These are phyloP conservation scores for Cerioporus squamosus DNA, from an alignment of 1,284 basidiomycete genomes.

Conservation along the genomic window DNA sequence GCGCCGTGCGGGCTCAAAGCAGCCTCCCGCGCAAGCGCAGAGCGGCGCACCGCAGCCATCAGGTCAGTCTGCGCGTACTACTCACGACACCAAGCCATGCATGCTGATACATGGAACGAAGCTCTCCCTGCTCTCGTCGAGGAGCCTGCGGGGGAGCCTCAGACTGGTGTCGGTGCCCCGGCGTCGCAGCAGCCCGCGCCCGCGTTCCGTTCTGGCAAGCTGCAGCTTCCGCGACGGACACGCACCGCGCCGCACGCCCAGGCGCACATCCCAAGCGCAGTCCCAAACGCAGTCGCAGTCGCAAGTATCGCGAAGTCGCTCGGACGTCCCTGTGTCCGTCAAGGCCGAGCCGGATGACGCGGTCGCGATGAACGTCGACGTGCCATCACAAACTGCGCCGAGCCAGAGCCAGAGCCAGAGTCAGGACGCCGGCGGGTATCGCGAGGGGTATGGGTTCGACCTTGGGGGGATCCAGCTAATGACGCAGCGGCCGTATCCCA, in stretches of 20 bases:
- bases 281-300: conserved; percentile 3
- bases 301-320: neutral
- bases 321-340: conserved; percentile 1
- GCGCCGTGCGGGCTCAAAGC: conserved; percentile 4
- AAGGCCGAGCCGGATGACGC: conserved; percentile 11
- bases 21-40: neutral
- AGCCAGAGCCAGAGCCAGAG: conserved; percentile 4
- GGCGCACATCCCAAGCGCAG: neutral
- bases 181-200: neutral
- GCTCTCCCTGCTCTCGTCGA: too few species aligned
- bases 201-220: conserved; percentile 19
- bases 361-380: conserved; percentile 6
- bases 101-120: too few species aligned
- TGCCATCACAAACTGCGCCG: neutral
- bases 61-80: neutral
- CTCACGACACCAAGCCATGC: neutral
- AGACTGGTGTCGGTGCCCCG: too few species aligned
- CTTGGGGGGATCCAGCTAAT: conserved; percentile 16
- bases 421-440: conserved; percentile 3
- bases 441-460: conserved; percentile 20
- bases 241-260: neutral
- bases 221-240: conserved; percentile 15
- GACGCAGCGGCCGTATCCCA: conserved; percentile 22
- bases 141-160: neutral
- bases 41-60: neutral